phyloP scores from a whole-genome alignment of 2,329 filamentous ascomycete genomes.

The Penicillium sp. region DNA sequence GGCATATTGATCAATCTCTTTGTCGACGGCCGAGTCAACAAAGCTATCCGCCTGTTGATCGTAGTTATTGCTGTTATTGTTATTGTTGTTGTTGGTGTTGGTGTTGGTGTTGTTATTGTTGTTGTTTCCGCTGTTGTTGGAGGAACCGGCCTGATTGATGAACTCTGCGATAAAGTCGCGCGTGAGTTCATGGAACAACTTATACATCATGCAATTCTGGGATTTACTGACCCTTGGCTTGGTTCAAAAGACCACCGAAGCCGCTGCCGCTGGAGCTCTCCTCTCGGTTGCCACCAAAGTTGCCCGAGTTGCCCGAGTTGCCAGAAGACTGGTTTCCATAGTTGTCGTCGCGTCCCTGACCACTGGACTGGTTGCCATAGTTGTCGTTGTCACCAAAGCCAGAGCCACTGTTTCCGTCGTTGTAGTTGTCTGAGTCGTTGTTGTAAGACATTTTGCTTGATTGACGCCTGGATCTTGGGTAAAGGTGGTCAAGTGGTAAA shows the following conservation, averaged over 20 bases:
- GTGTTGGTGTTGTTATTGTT: neutral
- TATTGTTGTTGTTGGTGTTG: neutral
- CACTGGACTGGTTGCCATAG: neutral
- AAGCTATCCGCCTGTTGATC: neutral
- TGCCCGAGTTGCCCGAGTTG: neutral
- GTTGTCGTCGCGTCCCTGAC: neutral
- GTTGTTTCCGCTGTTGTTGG: neutral
- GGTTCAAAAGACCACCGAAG: neutral
- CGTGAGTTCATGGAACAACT: neutral
- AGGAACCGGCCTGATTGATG: neutral
- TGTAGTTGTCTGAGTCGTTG: neutral
- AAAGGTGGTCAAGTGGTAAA: too few relatives aligned
- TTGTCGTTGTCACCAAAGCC: neutral
- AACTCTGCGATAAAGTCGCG: neutral
- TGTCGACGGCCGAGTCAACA: neutral
- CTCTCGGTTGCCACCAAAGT: neutral
- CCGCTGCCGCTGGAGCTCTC: neutral
- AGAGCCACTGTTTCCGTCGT: neutral
- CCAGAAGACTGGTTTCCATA: neutral
- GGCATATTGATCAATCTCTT: neutral
- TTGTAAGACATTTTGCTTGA: neutral
- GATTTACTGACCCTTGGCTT: neutral
- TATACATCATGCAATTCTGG: too few relatives aligned
- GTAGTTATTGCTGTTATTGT: neutral
- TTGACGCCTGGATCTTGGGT: too few relatives aligned